Evolutionary conservation across 2,329 filamentous ascomycete species (phyloP), one percentile per base, ranked within the genome.

Genomic region (Colletotrichum endophyticum): DNA sequence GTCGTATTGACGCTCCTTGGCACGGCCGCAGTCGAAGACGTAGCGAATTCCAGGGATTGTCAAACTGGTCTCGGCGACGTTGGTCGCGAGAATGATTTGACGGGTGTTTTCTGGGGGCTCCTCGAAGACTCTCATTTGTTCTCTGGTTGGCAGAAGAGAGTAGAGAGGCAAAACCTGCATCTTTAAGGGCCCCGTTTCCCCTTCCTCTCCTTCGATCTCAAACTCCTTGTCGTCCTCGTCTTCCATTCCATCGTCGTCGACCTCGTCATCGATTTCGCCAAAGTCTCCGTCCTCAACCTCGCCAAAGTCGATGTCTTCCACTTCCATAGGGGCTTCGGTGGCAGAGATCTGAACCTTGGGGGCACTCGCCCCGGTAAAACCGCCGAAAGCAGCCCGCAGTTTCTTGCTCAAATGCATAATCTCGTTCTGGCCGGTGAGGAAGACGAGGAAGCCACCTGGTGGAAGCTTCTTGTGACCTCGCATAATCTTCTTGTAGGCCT

Each of bases 31-130:
- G 84, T 99, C 96, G 78, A 99, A 98, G 11, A 99, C 97, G 82
- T 98, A 99, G 76, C 95, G 92, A 77, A 98, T 96, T 3, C 96
- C 96, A 0, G 97, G 96, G 73, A 99, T 99, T 1, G 97, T 99
- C 83, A 99, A 90, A 91, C 95, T 98, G 0, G 97, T 99, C 85
- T 99, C 97, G 0, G 97, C 97, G 61, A 99, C 95, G 84, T 99
- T 99, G 59, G 97, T 99, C 1, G 97, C 96, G 56, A 99, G 87
- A 6, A 99, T 94, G 68, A 99, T 95, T 28, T 97, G 90, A 11
- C 97, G 92, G 11, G 94, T 94, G 19, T 94, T 95, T 72, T 96
- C 94, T 1, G 96, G 96, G 1, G 95, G 92, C 0, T 94, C 89
- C 78, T 98, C 94, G 80, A 99, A 99, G 12, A 99, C 95, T 75